phyloP scores from a whole-genome alignment of 2,329 filamentous ascomycete species.

The Neonectria faginata region DNA sequence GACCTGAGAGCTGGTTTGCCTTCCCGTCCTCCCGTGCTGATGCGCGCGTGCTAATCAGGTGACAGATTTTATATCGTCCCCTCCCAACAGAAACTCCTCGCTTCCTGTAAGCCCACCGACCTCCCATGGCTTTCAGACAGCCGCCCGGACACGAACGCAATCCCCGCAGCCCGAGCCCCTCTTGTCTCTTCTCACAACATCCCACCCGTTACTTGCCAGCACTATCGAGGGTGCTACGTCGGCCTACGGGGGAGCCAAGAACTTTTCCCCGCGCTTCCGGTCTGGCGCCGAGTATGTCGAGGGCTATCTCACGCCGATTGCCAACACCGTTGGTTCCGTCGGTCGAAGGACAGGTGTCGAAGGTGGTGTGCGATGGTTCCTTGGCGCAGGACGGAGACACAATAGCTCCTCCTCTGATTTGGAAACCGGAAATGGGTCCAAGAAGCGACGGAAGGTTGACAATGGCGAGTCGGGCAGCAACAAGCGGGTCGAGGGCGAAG shows the following conservation, averaged over 20 bases:
- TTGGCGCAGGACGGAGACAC: constrained; percentile 70
- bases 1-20: constrained; percentile 76
- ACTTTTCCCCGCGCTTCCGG: constrained; percentile 89
- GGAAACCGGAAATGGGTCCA: constrained; percentile 59
- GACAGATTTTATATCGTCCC: constrained; percentile 75
- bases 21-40: constrained; percentile 7
- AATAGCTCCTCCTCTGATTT: constrained; percentile 59
- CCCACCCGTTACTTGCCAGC: constrained; percentile 86
- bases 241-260: constrained; percentile 88
- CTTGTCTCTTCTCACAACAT: constrained; percentile 86
- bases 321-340: constrained; percentile 86
- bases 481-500: constrained; percentile 46
- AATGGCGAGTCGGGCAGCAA: constrained; percentile 50
- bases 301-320: constrained; percentile 85
- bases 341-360: constrained; percentile 90
- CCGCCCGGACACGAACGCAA: constrained; percentile 46
- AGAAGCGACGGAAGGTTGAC: constrained; percentile 70
- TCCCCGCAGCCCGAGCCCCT: constrained; percentile 78
- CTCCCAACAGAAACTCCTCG: constrained; percentile 60
- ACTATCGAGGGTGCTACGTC: constrained; percentile 87
- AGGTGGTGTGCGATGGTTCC: constrained; percentile 85
- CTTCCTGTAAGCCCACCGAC: constrained; percentile 53
- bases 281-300: constrained; percentile 93
- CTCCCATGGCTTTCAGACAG: constrained; percentile 48
- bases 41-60: constrained; percentile 24